Percentiles rank a stretch among this genome's conserved stretches.
These are phyloP conservation scores for Ophiostoma montium DNA, from an alignment of 2,329 filamentous ascomycete species.

Conservation along the genomic window DNA sequence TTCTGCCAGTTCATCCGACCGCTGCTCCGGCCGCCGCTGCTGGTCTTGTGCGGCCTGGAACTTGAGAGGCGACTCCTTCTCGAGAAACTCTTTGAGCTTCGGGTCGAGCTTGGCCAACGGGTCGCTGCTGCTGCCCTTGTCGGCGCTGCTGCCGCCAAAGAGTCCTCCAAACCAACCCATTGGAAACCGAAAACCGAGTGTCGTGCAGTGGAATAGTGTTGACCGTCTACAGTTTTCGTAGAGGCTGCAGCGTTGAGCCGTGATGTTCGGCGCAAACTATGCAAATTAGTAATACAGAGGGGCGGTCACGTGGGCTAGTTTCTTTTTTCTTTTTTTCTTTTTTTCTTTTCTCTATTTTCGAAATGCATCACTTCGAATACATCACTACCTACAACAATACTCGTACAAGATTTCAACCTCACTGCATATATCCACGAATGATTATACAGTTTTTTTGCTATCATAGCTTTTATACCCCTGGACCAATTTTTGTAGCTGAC, in stretches of 20 bases:
- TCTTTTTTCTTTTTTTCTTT: not conserved
- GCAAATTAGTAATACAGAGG: not conserved
- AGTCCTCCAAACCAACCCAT: constrained; percentile 48
- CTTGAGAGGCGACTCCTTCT: constrained; percentile 67
- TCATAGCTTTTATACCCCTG: constrained; percentile 4
- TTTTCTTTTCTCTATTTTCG: not conserved
- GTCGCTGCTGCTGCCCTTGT: constrained; percentile 25
- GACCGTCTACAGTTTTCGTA: too few species aligned
- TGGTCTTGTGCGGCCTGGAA: constrained; percentile 14
- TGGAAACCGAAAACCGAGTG: not conserved
- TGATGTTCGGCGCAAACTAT: not conserved
- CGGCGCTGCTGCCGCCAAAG: constrained; percentile 19
- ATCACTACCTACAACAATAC: too few species aligned
- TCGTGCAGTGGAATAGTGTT: too few species aligned
- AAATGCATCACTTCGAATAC: not conserved
- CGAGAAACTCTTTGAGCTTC: constrained; percentile 68
- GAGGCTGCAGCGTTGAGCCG: not conserved
- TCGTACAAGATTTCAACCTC: too few species aligned
- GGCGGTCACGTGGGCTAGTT: not conserved
- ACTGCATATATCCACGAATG: too few species aligned
- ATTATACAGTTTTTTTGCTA: constrained; percentile 9
- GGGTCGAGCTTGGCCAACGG: constrained; percentile 67
- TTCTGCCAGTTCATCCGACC: constrained; percentile 6
- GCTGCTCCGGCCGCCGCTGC: constrained; percentile 12
- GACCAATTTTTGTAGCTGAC: constrained; percentile 7